These are phyloP conservation scores for Circinella minor DNA, from an alignment of 371 early-diverging fungal genomes.

Conservation along the genomic window DNA sequence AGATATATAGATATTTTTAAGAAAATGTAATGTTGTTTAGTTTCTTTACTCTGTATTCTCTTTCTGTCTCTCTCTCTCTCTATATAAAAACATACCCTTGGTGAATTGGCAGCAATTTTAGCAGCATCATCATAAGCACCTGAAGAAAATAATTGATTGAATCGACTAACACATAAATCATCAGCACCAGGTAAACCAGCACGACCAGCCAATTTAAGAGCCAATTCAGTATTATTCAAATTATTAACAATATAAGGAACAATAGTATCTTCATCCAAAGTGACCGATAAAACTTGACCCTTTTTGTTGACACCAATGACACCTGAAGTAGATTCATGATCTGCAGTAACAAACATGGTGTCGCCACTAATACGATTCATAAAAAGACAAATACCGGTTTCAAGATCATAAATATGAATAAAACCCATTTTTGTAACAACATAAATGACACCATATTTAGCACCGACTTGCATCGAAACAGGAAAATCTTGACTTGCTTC, in stretches of 20 bases:
- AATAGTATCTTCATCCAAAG: conserved; percentile 85
- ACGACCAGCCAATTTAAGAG: conserved; percentile 88
- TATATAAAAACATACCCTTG: conserved; percentile 68
- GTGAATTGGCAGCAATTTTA: conserved; percentile 95
- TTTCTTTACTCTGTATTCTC: background rate
- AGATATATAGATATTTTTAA: background rate
- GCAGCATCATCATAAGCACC: conserved; percentile 92
- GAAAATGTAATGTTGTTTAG: background rate
- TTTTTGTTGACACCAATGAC: conserved; percentile 95
- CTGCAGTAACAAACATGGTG: conserved; percentile 97
- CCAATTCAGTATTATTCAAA: conserved; percentile 88
- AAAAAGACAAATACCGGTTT: conserved; percentile 91
- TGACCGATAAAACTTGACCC: conserved; percentile 96
- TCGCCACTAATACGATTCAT: conserved; percentile 97
- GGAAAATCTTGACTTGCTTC: conserved; percentile 96
- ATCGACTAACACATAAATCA: conserved; percentile 85
- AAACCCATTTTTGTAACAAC: conserved; percentile 98
- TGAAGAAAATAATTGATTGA: conserved; percentile 81
- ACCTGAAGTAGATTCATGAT: conserved; percentile 84
- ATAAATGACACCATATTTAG: conserved; percentile 90
- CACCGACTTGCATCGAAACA: conserved; percentile 94
- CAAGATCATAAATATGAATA: conserved; percentile 95
- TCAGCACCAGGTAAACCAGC: conserved; percentile 96
- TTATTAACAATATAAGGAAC: conserved; percentile 89
- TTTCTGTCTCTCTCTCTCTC: no score